Evolutionary conservation across 1,139 yeast species (phyloP).

Genomic region (Pneumocystis canis): DNA sequence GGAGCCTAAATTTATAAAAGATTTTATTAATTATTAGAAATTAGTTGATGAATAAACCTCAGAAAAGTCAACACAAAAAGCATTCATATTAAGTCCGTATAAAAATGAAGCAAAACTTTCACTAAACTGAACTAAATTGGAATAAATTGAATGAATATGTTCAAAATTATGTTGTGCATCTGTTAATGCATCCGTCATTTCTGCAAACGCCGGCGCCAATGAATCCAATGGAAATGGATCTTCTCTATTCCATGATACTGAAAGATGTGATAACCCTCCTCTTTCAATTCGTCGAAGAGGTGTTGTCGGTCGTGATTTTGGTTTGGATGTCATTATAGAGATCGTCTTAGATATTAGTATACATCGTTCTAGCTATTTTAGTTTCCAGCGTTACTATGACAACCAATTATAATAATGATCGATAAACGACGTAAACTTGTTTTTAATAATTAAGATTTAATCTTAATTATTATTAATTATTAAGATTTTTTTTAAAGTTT

Average conservation of each 20-base stretch:
- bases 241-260: slow-evolving; percentile 14
- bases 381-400: no score
- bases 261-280: slow-evolving; percentile 18
- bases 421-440: no score
- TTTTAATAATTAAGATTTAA: no score
- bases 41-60: slow-evolving; percentile 21
- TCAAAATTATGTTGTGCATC: slow-evolving; percentile 41
- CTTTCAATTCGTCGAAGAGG: slow-evolving; percentile 20
- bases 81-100: slow-evolving; percentile 50
- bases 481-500: no score
- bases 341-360: no score
- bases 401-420: no score
- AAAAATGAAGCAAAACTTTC: slow-evolving; percentile 51
- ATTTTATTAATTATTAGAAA: not conserved
- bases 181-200: slow-evolving; percentile 39
- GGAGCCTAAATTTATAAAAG: slow-evolving; percentile 8
- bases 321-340: no score
- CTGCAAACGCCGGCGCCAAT: slow-evolving; percentile 22
- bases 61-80: slow-evolving; percentile 53
- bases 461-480: no score
- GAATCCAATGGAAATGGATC: slow-evolving; percentile 17
- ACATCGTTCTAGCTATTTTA: not conserved
- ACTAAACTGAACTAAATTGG: slow-evolving; percentile 38
- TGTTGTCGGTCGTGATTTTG: slow-evolving; percentile 17
- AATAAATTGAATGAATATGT: slow-evolving; percentile 36